Base-by-base conservation (phyloP, 768 basidiomycete genomes). In the Hericium rajendrae region DNA sequence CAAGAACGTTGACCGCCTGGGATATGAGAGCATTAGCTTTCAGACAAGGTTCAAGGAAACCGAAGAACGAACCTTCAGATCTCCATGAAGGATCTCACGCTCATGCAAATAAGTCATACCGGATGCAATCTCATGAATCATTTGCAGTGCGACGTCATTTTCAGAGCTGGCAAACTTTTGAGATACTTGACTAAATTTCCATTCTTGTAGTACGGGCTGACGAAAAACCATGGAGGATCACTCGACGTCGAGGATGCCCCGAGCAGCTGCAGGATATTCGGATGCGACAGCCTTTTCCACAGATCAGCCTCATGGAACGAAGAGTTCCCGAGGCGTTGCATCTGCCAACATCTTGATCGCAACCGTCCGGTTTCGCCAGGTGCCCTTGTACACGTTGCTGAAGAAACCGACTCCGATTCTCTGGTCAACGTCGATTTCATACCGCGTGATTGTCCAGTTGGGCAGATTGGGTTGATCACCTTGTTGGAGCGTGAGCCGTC, bases 31-130 rank as follows among this genome's bases (percentile, higher is more conserved):
- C 18, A 9, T 4, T 16, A 12, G 13, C 8, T 28, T 3, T 28
- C 26, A 48, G 32, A 20, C 28, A 39, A 22, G 18, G 26, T 49
- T 13, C 12, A 49, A 12, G 46, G 24, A 26, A n/a, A 20, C 16
- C 8, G 43, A 15, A 39, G 32, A 5, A 51, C 73, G 54, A 37
- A 85, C 88, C 77, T 91, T 91, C 52, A 93, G 74, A 69, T 91
- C 87, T 1, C 89, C 90, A 65, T 94, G 91, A 59, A 90, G 65
- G 3, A 91, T 78, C 2, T 78, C 83, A 57, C 78, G 71, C 6
- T 68, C 65, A 68, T 94, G 91, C 59, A 94, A 68, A 67, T 91
- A 91, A 54, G 80, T 77, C 89, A 94, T 90, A 9, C 90, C 91
- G 62, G 79, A 76, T 11, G 87, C 83, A 60, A 91, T 82, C 69